Percentiles rank a stretch among this genome's conserved stretches.
These are phyloP conservation scores for Rhodamnia rubescens DNA, from an alignment of 345 rosid species.

Conservation along the genomic window DNA sequence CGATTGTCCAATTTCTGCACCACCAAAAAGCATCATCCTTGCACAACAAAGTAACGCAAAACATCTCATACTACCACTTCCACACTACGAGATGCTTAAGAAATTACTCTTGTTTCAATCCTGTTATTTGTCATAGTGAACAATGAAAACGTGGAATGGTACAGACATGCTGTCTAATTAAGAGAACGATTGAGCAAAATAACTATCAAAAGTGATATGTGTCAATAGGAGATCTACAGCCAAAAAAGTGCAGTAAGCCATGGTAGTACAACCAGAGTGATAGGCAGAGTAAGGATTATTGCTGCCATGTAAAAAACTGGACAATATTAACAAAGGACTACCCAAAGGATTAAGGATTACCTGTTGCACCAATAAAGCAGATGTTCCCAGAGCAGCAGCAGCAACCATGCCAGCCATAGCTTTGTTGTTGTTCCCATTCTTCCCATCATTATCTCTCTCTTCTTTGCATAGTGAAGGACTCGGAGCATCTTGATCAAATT, in stretches of 20 bases:
- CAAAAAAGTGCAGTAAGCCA: background rate
- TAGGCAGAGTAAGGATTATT: background rate
- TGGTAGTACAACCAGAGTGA: background rate
- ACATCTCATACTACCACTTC: background rate
- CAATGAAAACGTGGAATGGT: background rate
- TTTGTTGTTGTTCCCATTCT: constrained; percentile 21
- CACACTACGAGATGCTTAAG: background rate
- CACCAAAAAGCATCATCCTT: background rate
- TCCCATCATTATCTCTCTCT: constrained; percentile 16
- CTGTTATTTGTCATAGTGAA: background rate
- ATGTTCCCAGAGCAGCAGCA: constrained; percentile 90
- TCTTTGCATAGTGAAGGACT: constrained; percentile 9
- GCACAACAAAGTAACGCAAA: background rate
- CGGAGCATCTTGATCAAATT: constrained; percentile 8
- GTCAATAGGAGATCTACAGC: background rate
- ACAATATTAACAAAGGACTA: background rate
- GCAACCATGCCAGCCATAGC: constrained; percentile 71
- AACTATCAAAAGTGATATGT: background rate
- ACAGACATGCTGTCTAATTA: background rate
- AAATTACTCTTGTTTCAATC: background rate
- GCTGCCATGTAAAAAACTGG: background rate
- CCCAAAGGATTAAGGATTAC: constrained; percentile 24
- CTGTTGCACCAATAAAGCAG: constrained; percentile 64
- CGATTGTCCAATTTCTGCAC: background rate
- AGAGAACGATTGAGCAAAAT: background rate